Percentiles rank a stretch among this genome's conserved stretches.
Evolutionary conservation across 2,329 filamentous ascomycete genomes (phyloP).

Genomic region (Diatrype stigma): DNA sequence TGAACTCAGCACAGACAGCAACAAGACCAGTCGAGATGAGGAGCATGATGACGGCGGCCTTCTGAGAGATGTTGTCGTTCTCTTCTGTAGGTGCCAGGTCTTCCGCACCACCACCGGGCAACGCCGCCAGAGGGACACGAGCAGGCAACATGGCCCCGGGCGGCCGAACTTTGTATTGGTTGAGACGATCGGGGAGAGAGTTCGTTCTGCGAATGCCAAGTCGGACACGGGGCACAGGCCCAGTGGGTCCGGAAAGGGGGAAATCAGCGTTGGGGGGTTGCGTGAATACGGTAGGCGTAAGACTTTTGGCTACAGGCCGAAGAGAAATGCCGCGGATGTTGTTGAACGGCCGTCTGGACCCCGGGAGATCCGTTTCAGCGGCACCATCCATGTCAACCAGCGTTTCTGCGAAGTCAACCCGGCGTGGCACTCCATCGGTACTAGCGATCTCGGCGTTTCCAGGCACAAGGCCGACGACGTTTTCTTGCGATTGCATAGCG

Average conservation of each 20-base stretch:
- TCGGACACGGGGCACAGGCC: slow-evolving; percentile 52
- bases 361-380: slow-evolving; percentile 21
- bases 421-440: slow-evolving; percentile 42
- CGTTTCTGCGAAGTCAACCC: slow-evolving; percentile 53
- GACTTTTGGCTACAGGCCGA: slow-evolving; percentile 58
- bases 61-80: slow-evolving; percentile 48
- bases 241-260: slow-evolving; percentile 27
- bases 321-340: slow-evolving; percentile 57
- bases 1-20: slow-evolving; percentile 65
- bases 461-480: slow-evolving; percentile 26
- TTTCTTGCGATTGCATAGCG: slow-evolving; percentile 26
- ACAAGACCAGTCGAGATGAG: slow-evolving; percentile 62
- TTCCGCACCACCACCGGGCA: slow-evolving; percentile 25
- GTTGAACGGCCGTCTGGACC: slow-evolving; percentile 45
- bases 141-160: slow-evolving; percentile 48
- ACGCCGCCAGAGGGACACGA: slow-evolving; percentile 36
- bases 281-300: slow-evolving; percentile 68
- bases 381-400: slow-evolving; percentile 20
- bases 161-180: slow-evolving; percentile 38
- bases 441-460: slow-evolving; percentile 8
- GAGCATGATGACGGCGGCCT: slow-evolving; percentile 56
- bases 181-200: slow-evolving; percentile 68
- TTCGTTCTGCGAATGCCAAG: slow-evolving; percentile 69
- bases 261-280: slow-evolving; percentile 33
- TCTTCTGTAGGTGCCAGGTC: slow-evolving; percentile 28